A percentile compares a stretch with the other conserved stretches of the same genome.
These are phyloP conservation scores for Rhizopogon rudus DNA, from an alignment of 768 basidiomycete species.

Conservation along the genomic window DNA sequence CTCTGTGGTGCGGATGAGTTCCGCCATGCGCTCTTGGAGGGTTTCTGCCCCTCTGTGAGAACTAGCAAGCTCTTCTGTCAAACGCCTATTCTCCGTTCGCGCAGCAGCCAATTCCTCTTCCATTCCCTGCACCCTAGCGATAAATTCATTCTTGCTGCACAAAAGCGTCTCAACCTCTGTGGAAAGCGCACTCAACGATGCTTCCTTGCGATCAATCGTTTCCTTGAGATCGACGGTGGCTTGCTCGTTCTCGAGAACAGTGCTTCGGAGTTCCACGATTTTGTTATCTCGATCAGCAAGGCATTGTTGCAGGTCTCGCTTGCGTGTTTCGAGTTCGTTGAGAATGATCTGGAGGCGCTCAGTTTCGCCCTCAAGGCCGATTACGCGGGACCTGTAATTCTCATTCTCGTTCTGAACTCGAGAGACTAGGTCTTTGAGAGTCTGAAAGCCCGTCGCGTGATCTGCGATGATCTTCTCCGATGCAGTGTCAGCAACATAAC, in stretches of 20 bases:
- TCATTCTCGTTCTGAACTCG: not conserved
- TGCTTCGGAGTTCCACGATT: not conserved
- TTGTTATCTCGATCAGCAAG: not conserved
- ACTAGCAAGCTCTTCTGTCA: constrained; percentile 7
- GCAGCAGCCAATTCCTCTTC: not conserved
- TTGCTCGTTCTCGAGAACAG: not conserved
- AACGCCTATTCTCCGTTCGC: not conserved
- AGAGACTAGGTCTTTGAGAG: not conserved
- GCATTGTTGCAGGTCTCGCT: not conserved
- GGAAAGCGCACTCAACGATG: constrained; percentile 21
- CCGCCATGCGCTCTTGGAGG: constrained; percentile 3
- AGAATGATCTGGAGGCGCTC: constrained; percentile 6
- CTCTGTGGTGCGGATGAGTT: constrained; percentile 8
- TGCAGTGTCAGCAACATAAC: not conserved
- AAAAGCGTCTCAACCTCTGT: constrained; percentile 19
- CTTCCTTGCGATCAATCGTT: constrained; percentile 12
- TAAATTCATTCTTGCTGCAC: constrained; percentile 9
- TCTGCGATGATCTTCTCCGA: not conserved
- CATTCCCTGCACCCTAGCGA: not conserved
- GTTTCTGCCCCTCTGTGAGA: constrained; percentile 8
- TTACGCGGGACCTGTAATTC: not conserved
- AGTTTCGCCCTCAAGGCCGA: constrained; percentile 1
- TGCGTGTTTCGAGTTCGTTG: not conserved
- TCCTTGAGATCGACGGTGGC: constrained; percentile 1
- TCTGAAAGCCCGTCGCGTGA: not conserved